A percentile compares a stretch with the other conserved stretches of the same genome.
Conservation (phyloP, 1,284 basidiomycete genomes). For the Porogramme epimiltina region DNA sequence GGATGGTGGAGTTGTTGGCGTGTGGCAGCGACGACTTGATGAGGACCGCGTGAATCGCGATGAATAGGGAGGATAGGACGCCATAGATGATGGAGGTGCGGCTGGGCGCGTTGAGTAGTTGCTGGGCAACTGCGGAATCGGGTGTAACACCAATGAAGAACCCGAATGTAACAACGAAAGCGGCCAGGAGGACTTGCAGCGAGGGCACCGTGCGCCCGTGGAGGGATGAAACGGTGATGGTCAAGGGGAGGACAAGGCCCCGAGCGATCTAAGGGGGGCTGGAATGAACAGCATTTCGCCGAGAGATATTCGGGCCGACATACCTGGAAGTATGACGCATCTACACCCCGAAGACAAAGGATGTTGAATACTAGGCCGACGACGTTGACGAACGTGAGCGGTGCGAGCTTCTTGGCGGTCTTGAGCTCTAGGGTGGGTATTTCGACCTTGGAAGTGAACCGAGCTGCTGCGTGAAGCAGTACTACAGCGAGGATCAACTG, state of each 20-base stretch:
- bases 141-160: constrained; percentile 69
- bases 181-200: constrained; percentile 51
- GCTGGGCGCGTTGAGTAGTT: constrained; percentile 45
- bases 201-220: constrained; percentile 51
- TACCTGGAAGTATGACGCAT: constrained; percentile 79
- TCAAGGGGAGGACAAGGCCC: constrained; percentile 77
- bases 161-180: constrained; percentile 56
- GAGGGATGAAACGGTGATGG: constrained; percentile 62
- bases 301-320: constrained; percentile 8
- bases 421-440: constrained; percentile 55
- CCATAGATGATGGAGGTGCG: constrained; percentile 65
- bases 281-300: not conserved
- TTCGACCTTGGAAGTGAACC: constrained; percentile 50
- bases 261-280: constrained; percentile 63
- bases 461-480: constrained; percentile 55
- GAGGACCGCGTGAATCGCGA: constrained; percentile 72
- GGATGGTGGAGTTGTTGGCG: constrained; percentile 68
- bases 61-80: constrained; percentile 69
- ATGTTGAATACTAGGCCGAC: constrained; percentile 78
- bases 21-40: constrained; percentile 70
- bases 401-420: constrained; percentile 58
- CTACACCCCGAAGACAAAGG: constrained; percentile 72
- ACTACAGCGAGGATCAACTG: constrained; percentile 72
- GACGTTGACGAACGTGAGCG: constrained; percentile 68
- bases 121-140: constrained; percentile 27